Evolutionary conservation across 2,329 filamentous ascomycete genomes (phyloP), one percentile per base, ranked within the genome.

Genomic region (Aspergillus ochraceoroseus): DNA sequence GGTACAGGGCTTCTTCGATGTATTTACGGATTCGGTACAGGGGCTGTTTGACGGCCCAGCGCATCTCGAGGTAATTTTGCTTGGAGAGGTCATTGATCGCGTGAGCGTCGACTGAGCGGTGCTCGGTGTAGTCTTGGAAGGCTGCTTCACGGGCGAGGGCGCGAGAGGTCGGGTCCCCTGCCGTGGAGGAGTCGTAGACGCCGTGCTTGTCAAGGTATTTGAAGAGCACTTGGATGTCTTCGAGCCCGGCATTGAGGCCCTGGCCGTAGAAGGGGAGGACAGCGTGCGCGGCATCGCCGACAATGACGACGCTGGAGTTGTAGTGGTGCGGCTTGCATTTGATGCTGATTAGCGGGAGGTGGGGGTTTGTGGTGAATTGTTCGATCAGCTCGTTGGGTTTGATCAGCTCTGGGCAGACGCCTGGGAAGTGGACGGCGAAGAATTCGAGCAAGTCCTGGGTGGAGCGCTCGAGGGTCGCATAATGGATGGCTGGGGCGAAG

Each of bases 191-290:
- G 17, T 58, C 48, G 37, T 67, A 69, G 7, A 67, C 64, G 1
- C 73, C 68, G 51, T 88, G 73, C 51, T 78, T 76, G 65, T 95
- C 89, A 1, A 96, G 72, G 29, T 84, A 74, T 0, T 82, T 79
- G 65, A 95, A 98, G 1, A 98, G 76, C 4, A 94, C 81, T 5
- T 85, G 81, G 8, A 98, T 88, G 56, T 95, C 90, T 68, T 98
- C 92, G 28, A 98, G 78, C 0, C 92, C 92, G 0, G 92, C 85
- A 58, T 98, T 98, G 82, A 98, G 94, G 25, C 92, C 92, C 64
- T 98, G 92, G 0, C 92, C 92, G 63, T 96, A 98, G 66, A 98
- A 98, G 0, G 92, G 92, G 0, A 98, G 88, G 82, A 98, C 95
- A 42, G 94, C 92, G 62, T 98, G 92, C 0, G 92, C 89, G 5